phyloP scores from a whole-genome alignment of 305 asterid species.

The Nicotiana rustica region DNA sequence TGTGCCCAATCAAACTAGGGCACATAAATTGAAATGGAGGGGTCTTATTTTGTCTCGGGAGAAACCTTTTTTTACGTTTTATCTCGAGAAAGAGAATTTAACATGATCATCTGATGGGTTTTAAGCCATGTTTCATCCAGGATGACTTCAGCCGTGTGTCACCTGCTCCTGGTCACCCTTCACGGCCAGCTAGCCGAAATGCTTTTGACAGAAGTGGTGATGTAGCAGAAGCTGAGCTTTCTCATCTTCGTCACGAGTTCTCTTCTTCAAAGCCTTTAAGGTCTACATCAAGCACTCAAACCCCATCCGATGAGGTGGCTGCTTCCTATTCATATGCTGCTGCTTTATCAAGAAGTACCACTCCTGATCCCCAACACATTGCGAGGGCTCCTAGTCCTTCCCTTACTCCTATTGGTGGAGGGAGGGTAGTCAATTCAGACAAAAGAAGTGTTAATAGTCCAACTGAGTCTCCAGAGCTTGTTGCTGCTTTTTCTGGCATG shows the following conservation, averaged over 20 bases:
- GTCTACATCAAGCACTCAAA: slow-evolving; percentile 53
- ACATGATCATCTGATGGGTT: slow-evolving; percentile 25
- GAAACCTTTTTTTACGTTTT: background rate
- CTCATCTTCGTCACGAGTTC: slow-evolving; percentile 58
- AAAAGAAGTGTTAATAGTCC: slow-evolving; percentile 63
- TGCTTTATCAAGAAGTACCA: slow-evolving; percentile 80
- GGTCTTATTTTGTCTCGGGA: background rate
- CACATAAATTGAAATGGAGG: background rate
- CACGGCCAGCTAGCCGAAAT: slow-evolving; percentile 79
- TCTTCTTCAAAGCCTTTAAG: slow-evolving; percentile 52
- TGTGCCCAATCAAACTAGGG: no score
- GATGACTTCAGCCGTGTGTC: slow-evolving; percentile 65
- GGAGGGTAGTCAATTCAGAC: slow-evolving; percentile 58
- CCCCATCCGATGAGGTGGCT: slow-evolving; percentile 57
- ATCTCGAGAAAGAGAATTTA: background rate
- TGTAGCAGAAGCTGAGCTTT: slow-evolving; percentile 69
- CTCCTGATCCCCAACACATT: slow-evolving; percentile 79
- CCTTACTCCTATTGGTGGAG: slow-evolving; percentile 81
- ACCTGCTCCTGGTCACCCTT: slow-evolving; percentile 68
- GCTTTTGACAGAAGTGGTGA: slow-evolving; percentile 63
- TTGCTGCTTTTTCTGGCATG: slow-evolving; percentile 71
- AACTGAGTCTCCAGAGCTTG: slow-evolving; percentile 65
- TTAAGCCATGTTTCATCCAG: slow-evolving; percentile 48
- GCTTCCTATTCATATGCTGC: slow-evolving; percentile 82
- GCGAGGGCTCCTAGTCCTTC: slow-evolving; percentile 85